Base-by-base conservation (phyloP, 352 stramenopile genomes). In the Phytophthora fragariae region DNA sequence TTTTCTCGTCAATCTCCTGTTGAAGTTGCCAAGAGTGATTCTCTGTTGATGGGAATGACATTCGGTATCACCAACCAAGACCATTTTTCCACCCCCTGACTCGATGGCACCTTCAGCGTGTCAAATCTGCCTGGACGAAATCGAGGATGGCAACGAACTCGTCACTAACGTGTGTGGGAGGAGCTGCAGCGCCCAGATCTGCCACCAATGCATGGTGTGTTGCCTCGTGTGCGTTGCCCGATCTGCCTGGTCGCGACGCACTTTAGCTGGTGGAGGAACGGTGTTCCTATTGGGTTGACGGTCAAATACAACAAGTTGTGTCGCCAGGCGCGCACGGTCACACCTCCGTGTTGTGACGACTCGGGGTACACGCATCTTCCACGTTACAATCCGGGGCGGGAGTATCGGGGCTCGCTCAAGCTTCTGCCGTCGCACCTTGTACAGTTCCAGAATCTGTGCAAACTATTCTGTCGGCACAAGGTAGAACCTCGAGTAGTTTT, bases 61-160 rank as follows among this genome's bases (percentile, higher is more conserved):
- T 27, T 27, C 24, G 24, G 24, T 27, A 27, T 27, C 24, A 27
- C 24, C 24, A 27, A 27, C 24, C 24, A 27, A 27, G 24, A 27
- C 24, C 24, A 27, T 27, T 27, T 27, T 27, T 27, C 24, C 24
- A 27, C 24, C 24, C 24, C 24, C 57, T 56, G 19, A 11, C 7
- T 15, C 29, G 17, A 75, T 75, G 68, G 41, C 17, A 12, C 17
- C 31, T 15, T 58, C 70, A 37, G 47, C 71, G 27, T 85, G 78
- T 46, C 78, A 82, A 75, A 77, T 85, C 52, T 85, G 78, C 49
- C 68, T 82, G 53, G 68, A 84, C n/a, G 62, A 24, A 4, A 49
- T 70, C 19, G 50, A 68, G 9, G 37, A 66, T 21, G 61, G 21
- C 12, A 39, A 37, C 3, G 59, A 50, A n/a, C 9, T 73, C 29